A percentile compares a stretch with the other conserved stretches of the same genome.
phyloP scores from a whole-genome alignment of 768 basidiomycete species.

The Lactarius sanguifluus region DNA sequence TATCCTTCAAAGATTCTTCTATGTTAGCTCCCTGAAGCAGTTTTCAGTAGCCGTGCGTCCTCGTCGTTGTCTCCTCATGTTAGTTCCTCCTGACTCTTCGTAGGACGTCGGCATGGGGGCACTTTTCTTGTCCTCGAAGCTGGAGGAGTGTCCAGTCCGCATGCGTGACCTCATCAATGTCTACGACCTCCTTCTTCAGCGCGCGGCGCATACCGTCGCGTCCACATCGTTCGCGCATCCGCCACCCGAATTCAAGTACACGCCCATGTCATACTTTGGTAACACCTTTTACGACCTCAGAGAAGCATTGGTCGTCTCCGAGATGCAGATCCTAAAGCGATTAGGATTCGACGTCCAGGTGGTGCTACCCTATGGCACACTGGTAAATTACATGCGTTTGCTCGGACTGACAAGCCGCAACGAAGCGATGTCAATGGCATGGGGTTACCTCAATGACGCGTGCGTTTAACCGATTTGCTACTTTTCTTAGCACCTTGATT shows the following conservation, averaged over 20 bases:
- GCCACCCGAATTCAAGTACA: conserved; percentile 53
- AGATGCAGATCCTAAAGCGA: conserved; percentile 97
- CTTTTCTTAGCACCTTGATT: conserved; percentile 16
- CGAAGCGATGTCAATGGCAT: conserved; percentile 72
- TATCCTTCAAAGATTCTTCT: conserved; percentile 96
- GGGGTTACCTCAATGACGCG: conserved; percentile 98
- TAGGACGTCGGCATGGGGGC: conserved; percentile 91
- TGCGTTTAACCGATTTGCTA: conserved; percentile 44
- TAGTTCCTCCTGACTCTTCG: background rate
- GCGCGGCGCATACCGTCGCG: conserved; percentile 54
- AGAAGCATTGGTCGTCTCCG: conserved; percentile 88
- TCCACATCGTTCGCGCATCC: conserved; percentile 37
- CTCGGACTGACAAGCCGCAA: conserved; percentile 78
- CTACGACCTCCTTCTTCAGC: conserved; percentile 86
- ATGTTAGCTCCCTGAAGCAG: conserved; percentile 89
- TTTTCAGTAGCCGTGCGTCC: conserved; percentile 85
- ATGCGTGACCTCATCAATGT: conserved; percentile 95
- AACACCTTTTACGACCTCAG: conserved; percentile 91
- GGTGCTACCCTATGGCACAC: conserved; percentile 88
- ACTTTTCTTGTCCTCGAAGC: conserved; percentile 82
- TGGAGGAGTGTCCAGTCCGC: conserved; percentile 88
- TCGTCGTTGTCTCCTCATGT: background rate
- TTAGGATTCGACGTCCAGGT: conserved; percentile 95
- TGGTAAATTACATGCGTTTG: conserved; percentile 91
- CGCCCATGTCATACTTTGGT: conserved; percentile 88